These are phyloP conservation scores for Dionaea muscipula DNA, from an alignment of 179 eudicot genomes.

Conservation along the genomic window DNA sequence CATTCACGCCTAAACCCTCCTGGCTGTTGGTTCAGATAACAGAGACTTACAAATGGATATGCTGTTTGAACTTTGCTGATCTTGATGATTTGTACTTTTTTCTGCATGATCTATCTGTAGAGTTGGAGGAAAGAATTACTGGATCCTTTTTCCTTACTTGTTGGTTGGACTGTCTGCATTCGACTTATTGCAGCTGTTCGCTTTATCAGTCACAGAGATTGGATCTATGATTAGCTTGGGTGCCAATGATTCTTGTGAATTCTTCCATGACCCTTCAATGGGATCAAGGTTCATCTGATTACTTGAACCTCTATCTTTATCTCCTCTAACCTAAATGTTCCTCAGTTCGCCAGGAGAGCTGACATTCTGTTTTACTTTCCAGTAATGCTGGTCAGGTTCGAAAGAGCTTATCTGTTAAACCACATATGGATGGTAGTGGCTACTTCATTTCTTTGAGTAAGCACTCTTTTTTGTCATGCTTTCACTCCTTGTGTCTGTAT, in stretches of 20 bases:
- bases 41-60: no score
- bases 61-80: no score
- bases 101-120: neutral
- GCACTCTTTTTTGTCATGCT: conserved; percentile 13
- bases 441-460: conserved; percentile 70
- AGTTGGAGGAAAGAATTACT: neutral
- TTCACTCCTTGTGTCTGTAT: neutral
- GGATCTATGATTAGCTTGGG: conserved; percentile 69
- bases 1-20: no score
- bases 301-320: neutral
- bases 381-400: conserved; percentile 92
- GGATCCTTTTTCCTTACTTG: neutral
- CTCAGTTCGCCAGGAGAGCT: neutral
- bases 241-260: conserved; percentile 61
- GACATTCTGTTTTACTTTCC: conserved; percentile 11
- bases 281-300: conserved; percentile 34
- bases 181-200: conserved; percentile 46
- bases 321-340: neutral
- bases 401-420: conserved; percentile 55
- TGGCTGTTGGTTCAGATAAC: no score
- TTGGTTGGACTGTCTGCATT: conserved; percentile 4
- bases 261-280: conserved; percentile 93
- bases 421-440: conserved; percentile 50
- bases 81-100: no score
- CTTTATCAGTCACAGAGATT: conserved; percentile 79